phyloP scores from a whole-genome alignment of 805 yeast genomes.

The Starmera pachycereana region DNA sequence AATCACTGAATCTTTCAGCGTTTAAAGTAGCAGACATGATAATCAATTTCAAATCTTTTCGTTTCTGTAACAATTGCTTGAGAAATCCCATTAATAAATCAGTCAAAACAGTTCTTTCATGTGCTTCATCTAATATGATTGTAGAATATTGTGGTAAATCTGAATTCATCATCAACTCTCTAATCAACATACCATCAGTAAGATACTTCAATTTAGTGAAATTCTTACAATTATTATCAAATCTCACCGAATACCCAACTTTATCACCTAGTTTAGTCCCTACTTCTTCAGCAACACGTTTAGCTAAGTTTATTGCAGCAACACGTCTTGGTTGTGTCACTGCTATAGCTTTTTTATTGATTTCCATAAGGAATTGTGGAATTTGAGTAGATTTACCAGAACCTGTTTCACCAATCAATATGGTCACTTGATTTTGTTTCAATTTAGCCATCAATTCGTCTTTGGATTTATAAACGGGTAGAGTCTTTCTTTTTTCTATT shows the following conservation, averaged over 20 bases:
- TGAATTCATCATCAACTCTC: constrained; percentile 79
- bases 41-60: constrained; percentile 55
- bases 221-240: constrained; percentile 55
- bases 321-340: constrained; percentile 97
- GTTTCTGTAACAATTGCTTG: constrained; percentile 47
- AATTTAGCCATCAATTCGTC: constrained; percentile 51
- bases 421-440: constrained; percentile 50
- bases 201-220: constrained; percentile 70
- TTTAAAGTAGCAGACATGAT: constrained; percentile 97
- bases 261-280: constrained; percentile 69
- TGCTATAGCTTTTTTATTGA: constrained; percentile 49
- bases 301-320: constrained; percentile 90
- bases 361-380: constrained; percentile 75
- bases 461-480: constrained; percentile 73
- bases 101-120: constrained; percentile 88
- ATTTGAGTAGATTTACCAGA: constrained; percentile 97
- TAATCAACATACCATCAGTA: constrained; percentile 94
- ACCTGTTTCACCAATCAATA: constrained; percentile 94
- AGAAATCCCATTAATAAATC: constrained; percentile 86
- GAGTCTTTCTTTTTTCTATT: constrained; percentile 38
- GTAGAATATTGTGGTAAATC: constrained; percentile 56
- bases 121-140: constrained; percentile 91
- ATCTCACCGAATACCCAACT: constrained; percentile 91
- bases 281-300: constrained; percentile 83
- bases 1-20: constrained; percentile 74